phyloP scores from a whole-genome alignment of 306 rosid species.

The Gynostemma pentaphyllum region DNA sequence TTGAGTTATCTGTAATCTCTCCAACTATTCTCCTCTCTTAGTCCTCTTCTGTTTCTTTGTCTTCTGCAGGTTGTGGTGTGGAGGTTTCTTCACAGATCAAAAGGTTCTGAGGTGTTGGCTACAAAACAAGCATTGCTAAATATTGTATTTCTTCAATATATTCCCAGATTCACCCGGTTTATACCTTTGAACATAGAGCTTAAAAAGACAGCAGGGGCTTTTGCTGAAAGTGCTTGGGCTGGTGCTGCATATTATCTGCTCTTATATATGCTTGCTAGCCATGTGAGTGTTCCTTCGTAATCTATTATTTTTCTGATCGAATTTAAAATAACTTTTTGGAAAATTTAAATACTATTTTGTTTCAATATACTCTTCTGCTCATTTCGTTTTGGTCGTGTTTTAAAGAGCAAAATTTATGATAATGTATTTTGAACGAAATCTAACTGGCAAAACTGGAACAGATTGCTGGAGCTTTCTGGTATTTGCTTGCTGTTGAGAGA shows the following conservation, averaged over 20 bases:
- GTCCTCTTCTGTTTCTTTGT: not conserved
- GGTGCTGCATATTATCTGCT: conserved; percentile 84
- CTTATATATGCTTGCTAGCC: conserved; percentile 77
- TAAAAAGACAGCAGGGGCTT: conserved; percentile 77
- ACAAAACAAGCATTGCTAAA: conserved; percentile 57
- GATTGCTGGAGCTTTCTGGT: conserved; percentile 83
- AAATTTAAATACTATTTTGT: too few relatives aligned
- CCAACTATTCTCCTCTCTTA: not conserved
- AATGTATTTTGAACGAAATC: too few relatives aligned
- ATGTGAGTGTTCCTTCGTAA: conserved; percentile 35
- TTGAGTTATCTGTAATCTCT: too few relatives aligned
- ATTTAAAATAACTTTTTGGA: too few relatives aligned
- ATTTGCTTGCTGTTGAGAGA: conserved; percentile 69
- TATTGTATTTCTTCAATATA: conserved; percentile 49
- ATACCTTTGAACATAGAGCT: conserved; percentile 70
- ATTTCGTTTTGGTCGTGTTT: too few relatives aligned
- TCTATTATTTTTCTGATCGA: too few relatives aligned
- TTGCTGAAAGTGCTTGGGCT: conserved; percentile 72
- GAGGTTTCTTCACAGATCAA: conserved; percentile 33
- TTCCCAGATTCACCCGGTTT: conserved; percentile 68
- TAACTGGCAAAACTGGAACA: conserved; percentile 12
- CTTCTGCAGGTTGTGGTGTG: conserved; percentile 51
- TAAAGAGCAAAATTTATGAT: too few relatives aligned
- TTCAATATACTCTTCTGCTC: too few relatives aligned
- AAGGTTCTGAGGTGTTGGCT: conserved; percentile 39